Conservation (phyloP, 805 yeast genomes). For the Nakazawaea laoshanensis region DNA sequence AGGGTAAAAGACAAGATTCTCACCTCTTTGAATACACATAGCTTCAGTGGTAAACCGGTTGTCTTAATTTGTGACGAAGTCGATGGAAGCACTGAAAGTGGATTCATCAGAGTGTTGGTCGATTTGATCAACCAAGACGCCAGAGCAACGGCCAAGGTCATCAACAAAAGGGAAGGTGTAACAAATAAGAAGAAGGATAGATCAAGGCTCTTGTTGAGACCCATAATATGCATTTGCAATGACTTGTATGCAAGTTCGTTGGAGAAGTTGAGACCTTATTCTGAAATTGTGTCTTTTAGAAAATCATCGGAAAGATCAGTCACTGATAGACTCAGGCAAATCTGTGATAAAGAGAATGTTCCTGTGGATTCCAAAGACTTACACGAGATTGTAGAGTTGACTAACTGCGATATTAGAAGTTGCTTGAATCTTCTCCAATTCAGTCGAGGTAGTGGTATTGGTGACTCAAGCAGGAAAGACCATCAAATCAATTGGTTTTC, state of each 20-base stretch:
- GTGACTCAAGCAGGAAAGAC: constrained; percentile 39
- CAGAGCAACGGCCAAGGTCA: constrained; percentile 32
- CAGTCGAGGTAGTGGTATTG: constrained; percentile 19
- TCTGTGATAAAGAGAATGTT: constrained; percentile 49
- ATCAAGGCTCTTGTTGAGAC: constrained; percentile 53
- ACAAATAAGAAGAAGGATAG: constrained; percentile 16
- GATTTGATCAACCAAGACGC: constrained; percentile 55
- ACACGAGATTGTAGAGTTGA: constrained; percentile 55
- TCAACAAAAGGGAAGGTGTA: constrained; percentile 16
- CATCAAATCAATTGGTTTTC: constrained; percentile 57
- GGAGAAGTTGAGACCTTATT: constrained; percentile 62
- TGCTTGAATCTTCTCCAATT: constrained; percentile 82
- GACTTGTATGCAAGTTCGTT: constrained; percentile 71
- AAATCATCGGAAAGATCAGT: constrained; percentile 44
- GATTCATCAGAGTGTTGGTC: constrained; percentile 47
- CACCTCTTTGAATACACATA: constrained; percentile 58
- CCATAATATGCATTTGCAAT: constrained; percentile 88
- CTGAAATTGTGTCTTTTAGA: constrained; percentile 64
- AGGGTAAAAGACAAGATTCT: constrained; percentile 43
- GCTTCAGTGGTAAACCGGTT: constrained; percentile 65
- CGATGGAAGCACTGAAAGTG: constrained; percentile 68
- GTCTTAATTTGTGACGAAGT: constrained; percentile 86
- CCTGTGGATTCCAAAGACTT: constrained; percentile 39
- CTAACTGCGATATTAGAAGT: constrained; percentile 80
- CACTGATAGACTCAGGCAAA: constrained; percentile 37